Base-by-base conservation (phyloP, 169 alveolate species). In the Cryptosporidium parvum region DNA sequence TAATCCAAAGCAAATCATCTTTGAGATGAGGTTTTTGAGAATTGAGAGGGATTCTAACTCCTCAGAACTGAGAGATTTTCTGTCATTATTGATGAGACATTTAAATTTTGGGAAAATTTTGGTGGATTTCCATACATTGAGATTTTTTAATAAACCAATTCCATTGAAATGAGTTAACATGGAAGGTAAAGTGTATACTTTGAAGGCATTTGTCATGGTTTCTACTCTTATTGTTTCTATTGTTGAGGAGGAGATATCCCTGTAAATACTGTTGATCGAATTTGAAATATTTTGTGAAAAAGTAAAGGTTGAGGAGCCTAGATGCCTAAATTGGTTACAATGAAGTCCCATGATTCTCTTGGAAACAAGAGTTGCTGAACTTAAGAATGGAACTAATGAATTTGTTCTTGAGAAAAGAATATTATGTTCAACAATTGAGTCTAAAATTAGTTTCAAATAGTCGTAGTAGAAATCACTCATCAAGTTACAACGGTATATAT, bases 401-500 rank as follows among this genome's bases (percentile, higher is more conserved):
- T n/a, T 56, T 9, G 59, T 52, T n/a, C 56, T 53, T 8, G 42
- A 37, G 1, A 62, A 53, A 53, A 75, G 51, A 42, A 75, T 18
- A 42, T 58, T 59, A 18, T 75, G 56, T 58, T 75, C 86, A 7
- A 59, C 69, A 8, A 75, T 44, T 31, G 70, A 56, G 45, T 75
- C 86, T 37, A 75, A 6, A 14, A 75, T 35, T 7, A 33, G 26
- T 14, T 33, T 59, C n/a, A 75, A 37, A 56, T 75, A 75, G 45
- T 75, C 71, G 21, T 52, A 75, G 37, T 75, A 75, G 37, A 75
- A 59, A 31, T 75, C 86, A 53, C 26, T 35, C 3, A 53, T 53
- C 10, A 75, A 33, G 35, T 56, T 53, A 42, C 86, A 75, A 9
- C 86, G 71, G 58, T 75, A 75, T 16, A 75, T 75, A 71, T 75